Base-by-base conservation (phyloP, 78 protist species). In the Pigoraptor vietnamica region DNA sequence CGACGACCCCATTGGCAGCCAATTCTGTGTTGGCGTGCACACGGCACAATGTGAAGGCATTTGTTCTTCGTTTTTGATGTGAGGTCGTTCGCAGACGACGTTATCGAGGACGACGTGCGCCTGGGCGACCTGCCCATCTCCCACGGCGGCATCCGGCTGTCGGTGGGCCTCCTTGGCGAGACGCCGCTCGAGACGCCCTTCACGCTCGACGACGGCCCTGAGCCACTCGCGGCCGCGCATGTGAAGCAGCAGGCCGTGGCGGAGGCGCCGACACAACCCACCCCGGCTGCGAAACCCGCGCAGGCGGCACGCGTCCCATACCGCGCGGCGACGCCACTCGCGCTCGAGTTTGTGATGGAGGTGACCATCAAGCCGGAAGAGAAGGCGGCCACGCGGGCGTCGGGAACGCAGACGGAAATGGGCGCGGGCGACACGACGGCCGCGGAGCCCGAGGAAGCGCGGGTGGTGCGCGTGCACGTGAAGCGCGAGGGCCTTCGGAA, bases 401-500 rank as follows among this genome's bases (percentile, higher is more conserved):
- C 67, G 6, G 67, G 67, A 6, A 14, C 67, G 67, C 67, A 48
- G 67, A 48, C 67, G 6, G 67, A 14, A 48, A 14, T 21, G 67
- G 6, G 29, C 67, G 67, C 67, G 14, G 29, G 29, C 67, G 67
- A 48, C 6, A 14, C 67, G 67, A 21, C 67, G 67, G n/a, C n/a
- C n/a, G n/a, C n/a, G n/a, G n/a, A n/a, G n/a, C n/a, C n/a, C n/a
- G n/a, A n/a, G n/a, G 67, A 48, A 14, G 29, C 67, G 6, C 67
- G 67, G 67, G 14, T 81, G 2, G 86, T 81, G 36, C 86, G 14
- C n/a, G 86, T 81, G 19, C 86, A 81, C 24, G 86, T 81, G 86
- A 32, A 32, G n/a, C 86, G 86, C 35, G 86, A 81, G 86, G 36
- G 33, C 14, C 86, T 81, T 2, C 86, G 55, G 40, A 94, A 93